These are phyloP conservation scores for Mycena maculata DNA, from an alignment of 768 basidiomycete genomes.

Conservation along the genomic window DNA sequence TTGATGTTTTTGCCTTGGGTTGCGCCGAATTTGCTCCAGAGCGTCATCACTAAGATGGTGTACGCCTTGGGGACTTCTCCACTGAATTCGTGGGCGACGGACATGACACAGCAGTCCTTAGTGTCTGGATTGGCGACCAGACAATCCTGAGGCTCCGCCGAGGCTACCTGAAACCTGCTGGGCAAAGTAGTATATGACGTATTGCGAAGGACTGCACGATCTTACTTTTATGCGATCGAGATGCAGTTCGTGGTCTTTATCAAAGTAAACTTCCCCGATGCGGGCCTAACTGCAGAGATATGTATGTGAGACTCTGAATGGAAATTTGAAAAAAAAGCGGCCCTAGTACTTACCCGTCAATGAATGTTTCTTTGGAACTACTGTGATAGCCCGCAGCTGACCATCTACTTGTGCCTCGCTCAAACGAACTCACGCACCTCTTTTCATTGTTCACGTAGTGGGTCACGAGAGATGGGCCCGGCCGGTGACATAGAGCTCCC, in stretches of 20 bases:
- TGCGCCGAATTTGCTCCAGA: neutral
- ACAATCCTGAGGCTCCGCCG: conserved; percentile 2
- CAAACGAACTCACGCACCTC: conserved; percentile 45
- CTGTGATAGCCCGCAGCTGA: neutral
- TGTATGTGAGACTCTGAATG: conserved; percentile 50
- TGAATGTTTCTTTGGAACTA: conserved; percentile 42
- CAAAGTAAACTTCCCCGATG: conserved; percentile 59
- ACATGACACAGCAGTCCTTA: conserved; percentile 1
- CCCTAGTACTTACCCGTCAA: conserved; percentile 51
- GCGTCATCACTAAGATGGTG: neutral
- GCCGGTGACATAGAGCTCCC: conserved; percentile 52
- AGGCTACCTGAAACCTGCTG: conserved; percentile 45
- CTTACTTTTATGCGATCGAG: conserved; percentile 64
- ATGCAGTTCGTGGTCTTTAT: conserved; percentile 57
- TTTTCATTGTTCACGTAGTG: conserved; percentile 51
- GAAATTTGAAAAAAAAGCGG: conserved; percentile 7
- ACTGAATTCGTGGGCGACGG: neutral
- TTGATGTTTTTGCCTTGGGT: neutral
- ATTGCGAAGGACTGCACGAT: conserved; percentile 14
- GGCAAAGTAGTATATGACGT: conserved; percentile 50
- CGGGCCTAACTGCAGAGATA: conserved; percentile 49
- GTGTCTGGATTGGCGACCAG: neutral
- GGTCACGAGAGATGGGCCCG: conserved; percentile 50
- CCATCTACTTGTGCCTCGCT: neutral
- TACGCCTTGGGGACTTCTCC: conserved; percentile 1